A percentile compares a stretch with the other conserved stretches of the same genome.
Conservation (phyloP, 306 rosid species). For the Malus orientalis region DNA sequence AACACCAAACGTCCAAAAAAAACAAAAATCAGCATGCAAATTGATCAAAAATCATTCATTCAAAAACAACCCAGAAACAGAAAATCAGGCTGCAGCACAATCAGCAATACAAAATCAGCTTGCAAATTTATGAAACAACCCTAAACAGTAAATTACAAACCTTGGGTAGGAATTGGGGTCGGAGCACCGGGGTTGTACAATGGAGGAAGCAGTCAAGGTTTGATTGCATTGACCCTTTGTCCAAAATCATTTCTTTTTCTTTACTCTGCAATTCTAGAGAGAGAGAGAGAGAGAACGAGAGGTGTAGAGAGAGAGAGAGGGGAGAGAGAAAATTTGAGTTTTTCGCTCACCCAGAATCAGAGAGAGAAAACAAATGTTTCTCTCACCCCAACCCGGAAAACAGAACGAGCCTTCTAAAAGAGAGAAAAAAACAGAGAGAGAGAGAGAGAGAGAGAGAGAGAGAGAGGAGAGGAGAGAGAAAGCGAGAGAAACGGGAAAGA, state of each 20-base stretch:
- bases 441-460: not conserved
- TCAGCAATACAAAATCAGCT: not conserved
- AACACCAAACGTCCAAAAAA: not conserved
- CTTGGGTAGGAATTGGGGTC: conserved; percentile 68
- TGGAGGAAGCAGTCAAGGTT: conserved; percentile 78
- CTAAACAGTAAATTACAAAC: conserved; percentile 18
- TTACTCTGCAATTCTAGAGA: not conserved
- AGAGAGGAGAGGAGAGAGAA: not conserved
- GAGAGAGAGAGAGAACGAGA: not conserved
- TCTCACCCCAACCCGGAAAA: conserved; percentile 63
- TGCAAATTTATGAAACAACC: not conserved
- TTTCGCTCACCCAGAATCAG: conserved; percentile 12
- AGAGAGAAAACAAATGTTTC: conserved; percentile 13
- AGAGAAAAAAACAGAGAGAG: conserved; percentile 3
- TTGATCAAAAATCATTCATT: not conserved
- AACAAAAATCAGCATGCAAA: not conserved
- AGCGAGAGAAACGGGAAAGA: not conserved
- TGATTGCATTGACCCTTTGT: conserved; percentile 55
- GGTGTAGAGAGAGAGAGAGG: conserved; percentile 7
- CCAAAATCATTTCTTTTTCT: conserved; percentile 31
- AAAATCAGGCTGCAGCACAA: conserved; percentile 21
- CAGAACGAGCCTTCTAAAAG: conserved; percentile 2
- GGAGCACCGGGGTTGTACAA: conserved; percentile 65
- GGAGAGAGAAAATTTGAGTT: not conserved
- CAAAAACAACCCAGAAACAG: not conserved